Base-by-base conservation (phyloP, 2,329 filamentous ascomycete genomes). In the Scytalidium sp. region DNA sequence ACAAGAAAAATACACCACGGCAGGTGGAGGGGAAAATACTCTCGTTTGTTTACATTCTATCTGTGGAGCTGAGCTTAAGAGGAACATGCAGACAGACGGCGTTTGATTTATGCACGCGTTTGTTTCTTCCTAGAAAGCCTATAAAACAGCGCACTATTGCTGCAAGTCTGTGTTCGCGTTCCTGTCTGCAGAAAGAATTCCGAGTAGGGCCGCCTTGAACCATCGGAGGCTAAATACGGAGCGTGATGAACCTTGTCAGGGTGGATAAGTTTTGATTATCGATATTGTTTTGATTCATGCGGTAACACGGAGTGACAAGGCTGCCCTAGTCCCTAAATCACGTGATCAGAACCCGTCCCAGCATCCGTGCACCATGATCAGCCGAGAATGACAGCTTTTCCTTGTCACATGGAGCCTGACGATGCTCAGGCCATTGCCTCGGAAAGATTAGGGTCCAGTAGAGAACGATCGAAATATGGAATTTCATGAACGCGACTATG, bases 261-360 rank as follows among this genome's bases (percentile, higher is more conserved):
- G 32, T 36, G 32, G 32, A 36, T 36, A 9, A 36, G 17, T n/a
- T 36, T 36, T 36, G 32, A 36, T n/a, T 36, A n/a, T 36, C 32
- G 25, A 13, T 27, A 27, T 27, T 27, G 25, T 13, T 13, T 7
- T 50, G 36, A 55, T 56, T 56, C 52, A 59, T 57, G 56, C 56
- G 50, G 46, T 50, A 47, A 44, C 39, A 23, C 9, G 23, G 32
- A 45, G n/a, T 20, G 25, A 25, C 48, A 44, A 46, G n/a, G n/a
- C n/a, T n/a, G n/a, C n/a, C n/a, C 25, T 27, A 13, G 25, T 13
- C 25, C 25, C 13, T 27, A 13, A 29, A 7, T 29, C 25, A 8
- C 25, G 25, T 29, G 13, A n/a, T n/a, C n/a, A n/a, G n/a, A n/a
- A n/a, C n/a, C n/a, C n/a, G n/a, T n/a, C n/a, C n/a, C n/a, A n/a